phyloP scores from a whole-genome alignment of 1,139 yeast species.

The Debaryomyces sp. region DNA sequence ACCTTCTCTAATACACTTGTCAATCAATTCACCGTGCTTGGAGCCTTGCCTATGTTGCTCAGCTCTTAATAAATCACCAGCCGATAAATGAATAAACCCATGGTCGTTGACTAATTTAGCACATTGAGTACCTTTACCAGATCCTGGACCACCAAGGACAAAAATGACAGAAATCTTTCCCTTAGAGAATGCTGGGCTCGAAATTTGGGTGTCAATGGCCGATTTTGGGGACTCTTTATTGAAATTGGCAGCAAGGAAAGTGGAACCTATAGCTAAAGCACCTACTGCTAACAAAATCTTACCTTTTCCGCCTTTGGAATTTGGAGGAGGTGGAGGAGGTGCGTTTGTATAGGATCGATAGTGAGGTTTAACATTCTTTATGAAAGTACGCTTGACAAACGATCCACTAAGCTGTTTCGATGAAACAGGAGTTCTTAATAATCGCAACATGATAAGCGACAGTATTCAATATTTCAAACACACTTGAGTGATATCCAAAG shows the following conservation, averaged over 20 bases:
- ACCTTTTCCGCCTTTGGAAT: constrained; percentile 22
- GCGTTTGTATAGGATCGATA: constrained; percentile 20
- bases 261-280: constrained; percentile 48
- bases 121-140: constrained; percentile 98
- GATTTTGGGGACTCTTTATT: constrained; percentile 49
- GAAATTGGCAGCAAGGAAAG: constrained; percentile 46
- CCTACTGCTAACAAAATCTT: constrained; percentile 36
- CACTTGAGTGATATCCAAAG: background rate
- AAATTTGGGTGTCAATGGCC: constrained; percentile 38
- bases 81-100: constrained; percentile 85
- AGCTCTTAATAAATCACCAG: constrained; percentile 92
- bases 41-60: constrained; percentile 87
- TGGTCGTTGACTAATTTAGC: constrained; percentile 77
- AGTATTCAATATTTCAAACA: background rate
- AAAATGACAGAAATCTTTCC: constrained; percentile 78
- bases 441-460: constrained; percentile 1
- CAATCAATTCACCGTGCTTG: constrained; percentile 82
- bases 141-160: constrained; percentile 90
- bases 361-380: constrained; percentile 9
- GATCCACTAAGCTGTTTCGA: background rate
- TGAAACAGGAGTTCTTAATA: constrained; percentile 3
- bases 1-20: constrained; percentile 83
- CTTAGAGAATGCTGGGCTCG: constrained; percentile 49
- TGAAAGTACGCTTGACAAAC: background rate
- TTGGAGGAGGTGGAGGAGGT: constrained; percentile 18